Conservation (phyloP, 257 asterid genomes). For the Voacanga thouarsii region DNA sequence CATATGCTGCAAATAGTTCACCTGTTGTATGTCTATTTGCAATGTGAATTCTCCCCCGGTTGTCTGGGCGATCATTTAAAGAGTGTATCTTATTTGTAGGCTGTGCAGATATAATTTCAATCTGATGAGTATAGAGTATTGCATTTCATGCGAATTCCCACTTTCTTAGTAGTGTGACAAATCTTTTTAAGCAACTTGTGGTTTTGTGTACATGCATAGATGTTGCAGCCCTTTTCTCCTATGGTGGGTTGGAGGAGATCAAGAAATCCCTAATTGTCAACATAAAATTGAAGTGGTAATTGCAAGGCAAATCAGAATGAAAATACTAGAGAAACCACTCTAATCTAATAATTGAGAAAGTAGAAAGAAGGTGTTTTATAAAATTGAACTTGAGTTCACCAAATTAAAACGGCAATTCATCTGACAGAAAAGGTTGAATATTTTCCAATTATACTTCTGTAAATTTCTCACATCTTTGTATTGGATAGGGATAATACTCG, state of each 20-base stretch:
- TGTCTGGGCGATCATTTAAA: neutral
- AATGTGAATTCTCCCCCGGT: neutral
- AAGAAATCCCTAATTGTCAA: neutral
- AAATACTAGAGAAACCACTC: too few species aligned
- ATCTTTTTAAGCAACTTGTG: neutral
- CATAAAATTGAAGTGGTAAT: neutral
- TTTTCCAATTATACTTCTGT: neutral
- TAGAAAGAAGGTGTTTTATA: neutral
- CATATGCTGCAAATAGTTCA: conserved; percentile 5
- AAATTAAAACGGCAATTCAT: neutral
- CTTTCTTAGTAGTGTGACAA: neutral
- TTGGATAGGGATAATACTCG: conserved; percentile 4
- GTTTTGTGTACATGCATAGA: neutral
- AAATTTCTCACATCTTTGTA: conserved; percentile 4
- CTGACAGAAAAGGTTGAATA: neutral
- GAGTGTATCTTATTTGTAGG: neutral
- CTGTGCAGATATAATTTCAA: conserved; percentile 5
- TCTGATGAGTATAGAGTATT: neutral
- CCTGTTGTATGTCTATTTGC: conserved; percentile 2
- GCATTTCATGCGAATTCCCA: neutral
- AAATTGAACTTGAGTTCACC: neutral
- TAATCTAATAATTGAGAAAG: too few species aligned
- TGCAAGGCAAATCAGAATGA: neutral
- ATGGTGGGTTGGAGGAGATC: neutral
- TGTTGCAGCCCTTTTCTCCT: neutral